Percentiles rank a stretch among this genome's conserved stretches.
Evolutionary conservation across 2,329 filamentous ascomycete species (phyloP).

Genomic region (Knufia fluminis): DNA sequence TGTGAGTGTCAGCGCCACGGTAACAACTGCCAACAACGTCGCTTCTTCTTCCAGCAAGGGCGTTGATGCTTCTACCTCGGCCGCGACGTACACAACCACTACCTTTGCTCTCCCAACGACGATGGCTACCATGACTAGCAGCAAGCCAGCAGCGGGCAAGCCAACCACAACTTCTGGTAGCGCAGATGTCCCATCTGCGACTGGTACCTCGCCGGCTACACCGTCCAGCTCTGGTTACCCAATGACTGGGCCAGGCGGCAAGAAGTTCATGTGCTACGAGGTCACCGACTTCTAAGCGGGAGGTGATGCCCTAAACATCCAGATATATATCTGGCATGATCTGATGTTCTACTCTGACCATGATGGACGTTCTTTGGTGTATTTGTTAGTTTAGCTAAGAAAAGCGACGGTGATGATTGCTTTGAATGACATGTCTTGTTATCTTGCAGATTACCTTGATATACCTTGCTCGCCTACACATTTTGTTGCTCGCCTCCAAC

Average conservation of each 20-base stretch:
- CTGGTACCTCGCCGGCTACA: too few relatives aligned
- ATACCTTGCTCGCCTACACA: too few relatives aligned
- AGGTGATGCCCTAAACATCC: background rate
- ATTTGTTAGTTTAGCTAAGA: too few relatives aligned
- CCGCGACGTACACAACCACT: background rate
- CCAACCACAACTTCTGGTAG: too few relatives aligned
- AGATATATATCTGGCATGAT: too few relatives aligned
- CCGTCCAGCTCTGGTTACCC: background rate
- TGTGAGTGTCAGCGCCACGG: background rate
- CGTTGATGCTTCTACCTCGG: background rate
- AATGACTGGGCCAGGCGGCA: slow-evolving; percentile 1
- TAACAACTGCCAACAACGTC: background rate
- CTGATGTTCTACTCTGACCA: too few relatives aligned
- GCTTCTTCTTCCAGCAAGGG: background rate
- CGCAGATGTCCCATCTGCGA: too few relatives aligned
- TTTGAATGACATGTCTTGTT: too few relatives aligned
- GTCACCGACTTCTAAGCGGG: slow-evolving; percentile 3
- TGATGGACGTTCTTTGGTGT: too few relatives aligned
- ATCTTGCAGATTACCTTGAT: too few relatives aligned
- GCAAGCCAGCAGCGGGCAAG: background rate
- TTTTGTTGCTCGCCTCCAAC: too few relatives aligned
- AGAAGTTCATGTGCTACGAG: slow-evolving; percentile 7
- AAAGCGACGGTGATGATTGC: too few relatives aligned
- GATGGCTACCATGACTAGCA: background rate
- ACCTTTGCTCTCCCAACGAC: background rate